Evolutionary conservation across 306 rosid species (phyloP).

Genomic region (Vicia faba): DNA sequence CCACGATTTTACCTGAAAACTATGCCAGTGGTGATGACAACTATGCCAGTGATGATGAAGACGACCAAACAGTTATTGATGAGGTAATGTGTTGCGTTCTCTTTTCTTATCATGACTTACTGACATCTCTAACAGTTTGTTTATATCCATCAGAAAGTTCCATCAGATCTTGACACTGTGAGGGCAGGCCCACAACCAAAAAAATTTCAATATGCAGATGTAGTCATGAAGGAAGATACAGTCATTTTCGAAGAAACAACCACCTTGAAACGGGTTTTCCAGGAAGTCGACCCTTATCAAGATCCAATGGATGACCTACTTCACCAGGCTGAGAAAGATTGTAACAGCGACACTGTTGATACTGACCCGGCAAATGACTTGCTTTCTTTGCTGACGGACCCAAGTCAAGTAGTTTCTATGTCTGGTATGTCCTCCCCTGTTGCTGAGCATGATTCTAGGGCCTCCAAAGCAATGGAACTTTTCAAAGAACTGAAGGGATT

Average conservation of each 20-base stretch:
- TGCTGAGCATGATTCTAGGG: not conserved
- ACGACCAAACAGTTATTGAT: not conserved
- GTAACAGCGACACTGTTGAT: not conserved
- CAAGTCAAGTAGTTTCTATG: not conserved
- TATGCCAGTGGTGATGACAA: not conserved
- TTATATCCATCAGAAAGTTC: not conserved
- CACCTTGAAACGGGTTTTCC: not conserved
- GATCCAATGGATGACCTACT: not conserved
- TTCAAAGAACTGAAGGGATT: not conserved
- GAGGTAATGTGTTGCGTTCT: not conserved
- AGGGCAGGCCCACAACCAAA: not conserved
- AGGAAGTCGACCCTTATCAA: not conserved
- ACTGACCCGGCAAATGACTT: conserved; percentile 1
- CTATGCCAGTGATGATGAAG: not conserved
- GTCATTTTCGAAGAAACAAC: not conserved
- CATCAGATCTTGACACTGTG: not conserved
- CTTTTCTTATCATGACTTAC: not conserved
- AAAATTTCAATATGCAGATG: not conserved
- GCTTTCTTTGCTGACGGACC: not conserved
- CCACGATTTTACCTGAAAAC: not conserved
- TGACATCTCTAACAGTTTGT: not conserved
- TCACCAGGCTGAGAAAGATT: not conserved
- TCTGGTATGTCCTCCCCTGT: not conserved
- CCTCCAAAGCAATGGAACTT: not conserved
- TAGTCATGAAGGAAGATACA: not conserved